A percentile compares a stretch with the other conserved stretches of the same genome.
These are phyloP conservation scores for Colletotrichum graminicola DNA, from an alignment of 2,329 filamentous ascomycete species.

Conservation along the genomic window DNA sequence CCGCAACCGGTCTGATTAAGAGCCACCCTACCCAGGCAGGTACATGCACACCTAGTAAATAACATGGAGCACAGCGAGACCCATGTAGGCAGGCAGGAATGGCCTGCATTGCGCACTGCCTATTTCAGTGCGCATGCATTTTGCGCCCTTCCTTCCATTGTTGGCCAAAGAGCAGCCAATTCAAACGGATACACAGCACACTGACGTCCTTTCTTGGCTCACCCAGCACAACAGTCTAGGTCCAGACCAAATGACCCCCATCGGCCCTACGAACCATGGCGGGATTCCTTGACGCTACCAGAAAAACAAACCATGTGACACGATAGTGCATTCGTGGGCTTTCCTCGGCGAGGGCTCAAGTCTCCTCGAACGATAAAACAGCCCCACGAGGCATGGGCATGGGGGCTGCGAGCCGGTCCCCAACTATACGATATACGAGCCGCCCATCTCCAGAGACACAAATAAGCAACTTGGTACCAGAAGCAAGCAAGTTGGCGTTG, in stretches of 20 bases:
- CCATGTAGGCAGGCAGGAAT: not conserved
- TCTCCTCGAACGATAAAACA: not conserved
- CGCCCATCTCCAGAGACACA: not conserved
- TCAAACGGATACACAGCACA: not conserved
- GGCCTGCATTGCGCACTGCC: not conserved
- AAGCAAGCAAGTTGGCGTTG: slow-evolving; percentile 3
- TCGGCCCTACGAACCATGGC: slow-evolving; percentile 6
- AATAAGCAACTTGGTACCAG: slow-evolving; percentile 2
- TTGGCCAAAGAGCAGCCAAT: not conserved
- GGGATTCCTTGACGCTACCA: not conserved
- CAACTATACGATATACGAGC: slow-evolving; percentile 4
- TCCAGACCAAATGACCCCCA: not conserved
- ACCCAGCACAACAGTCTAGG: slow-evolving; percentile 5
- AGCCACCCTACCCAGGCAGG: not conserved
- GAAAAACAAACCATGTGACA: not conserved
- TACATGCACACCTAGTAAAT: no score
- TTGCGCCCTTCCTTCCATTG: not conserved
- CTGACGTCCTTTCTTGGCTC: slow-evolving; percentile 10
- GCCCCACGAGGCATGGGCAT: not conserved
- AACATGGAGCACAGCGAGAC: not conserved
- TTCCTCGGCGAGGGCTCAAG: not conserved
- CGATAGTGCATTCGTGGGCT: not conserved
- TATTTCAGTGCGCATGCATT: not conserved
- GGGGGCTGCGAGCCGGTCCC: not conserved
- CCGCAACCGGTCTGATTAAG: slow-evolving; percentile 19